Evolutionary conservation across 164 flowering plant species (phyloP).

Genomic region (Houttuynia cordata): DNA sequence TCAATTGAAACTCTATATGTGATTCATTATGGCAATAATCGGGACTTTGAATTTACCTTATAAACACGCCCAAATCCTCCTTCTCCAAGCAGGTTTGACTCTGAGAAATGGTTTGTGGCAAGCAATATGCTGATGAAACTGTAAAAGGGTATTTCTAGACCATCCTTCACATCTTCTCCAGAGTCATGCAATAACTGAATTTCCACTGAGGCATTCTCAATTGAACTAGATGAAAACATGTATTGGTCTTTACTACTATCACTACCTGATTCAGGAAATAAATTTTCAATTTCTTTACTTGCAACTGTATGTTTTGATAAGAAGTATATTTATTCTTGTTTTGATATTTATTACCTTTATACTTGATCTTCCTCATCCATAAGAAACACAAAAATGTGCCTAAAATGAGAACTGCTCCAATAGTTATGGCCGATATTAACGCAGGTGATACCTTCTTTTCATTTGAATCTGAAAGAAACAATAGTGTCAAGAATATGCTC

Average conservation of each 20-base stretch:
- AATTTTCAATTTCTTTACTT: no score
- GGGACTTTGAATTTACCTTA: neutral
- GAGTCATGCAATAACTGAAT: neutral
- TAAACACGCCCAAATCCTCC: slow-evolving; percentile 8
- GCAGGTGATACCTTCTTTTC: neutral
- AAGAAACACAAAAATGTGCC: neutral
- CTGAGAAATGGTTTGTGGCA: slow-evolving; percentile 3
- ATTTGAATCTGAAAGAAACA: neutral
- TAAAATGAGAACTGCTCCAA: neutral
- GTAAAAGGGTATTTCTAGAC: neutral
- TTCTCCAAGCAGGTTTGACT: slow-evolving; percentile 2
- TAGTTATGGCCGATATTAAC: neutral
- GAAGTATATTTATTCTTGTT: no score
- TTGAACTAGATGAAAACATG: neutral
- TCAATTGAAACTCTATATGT: neutral
- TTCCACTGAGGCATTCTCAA: neutral
- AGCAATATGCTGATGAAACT: neutral
- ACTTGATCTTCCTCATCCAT: neutral
- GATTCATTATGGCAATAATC: neutral
- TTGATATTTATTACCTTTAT: neutral
- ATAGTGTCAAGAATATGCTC: neutral
- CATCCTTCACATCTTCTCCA: neutral
- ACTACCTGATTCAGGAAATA: neutral
- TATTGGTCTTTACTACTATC: neutral
- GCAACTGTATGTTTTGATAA: neutral